phyloP scores from a whole-genome alignment of 2,329 filamentous ascomycete genomes.

The Fusarium redolens region DNA sequence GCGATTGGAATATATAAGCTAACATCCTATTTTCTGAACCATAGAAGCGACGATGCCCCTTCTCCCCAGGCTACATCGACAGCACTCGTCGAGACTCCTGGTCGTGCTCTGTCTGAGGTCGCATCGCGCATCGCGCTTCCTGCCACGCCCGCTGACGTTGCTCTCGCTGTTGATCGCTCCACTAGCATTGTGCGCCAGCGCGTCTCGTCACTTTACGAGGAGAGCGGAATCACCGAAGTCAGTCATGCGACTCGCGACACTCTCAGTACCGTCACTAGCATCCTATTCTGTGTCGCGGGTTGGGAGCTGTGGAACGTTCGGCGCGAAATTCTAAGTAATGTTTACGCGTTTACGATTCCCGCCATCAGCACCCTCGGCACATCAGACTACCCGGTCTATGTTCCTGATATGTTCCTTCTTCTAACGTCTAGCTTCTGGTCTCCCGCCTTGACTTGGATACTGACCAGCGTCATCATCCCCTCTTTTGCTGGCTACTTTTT shows the following conservation, averaged over 20 bases:
- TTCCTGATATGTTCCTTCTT: conserved; percentile 85
- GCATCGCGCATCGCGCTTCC: conserved; percentile 76
- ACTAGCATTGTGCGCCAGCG: conserved; percentile 74
- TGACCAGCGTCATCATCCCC: conserved; percentile 78
- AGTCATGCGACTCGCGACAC: conserved; percentile 74
- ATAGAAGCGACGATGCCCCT: conserved; percentile 46
- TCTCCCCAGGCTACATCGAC: conserved; percentile 52
- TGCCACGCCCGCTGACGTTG: conserved; percentile 82
- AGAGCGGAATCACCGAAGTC: conserved; percentile 73
- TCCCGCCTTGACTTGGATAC: conserved; percentile 79
- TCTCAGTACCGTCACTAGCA: conserved; percentile 77
- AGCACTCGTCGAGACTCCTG: conserved; percentile 61
- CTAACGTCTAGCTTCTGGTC: conserved; percentile 86
- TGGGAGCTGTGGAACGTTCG: conserved; percentile 80
- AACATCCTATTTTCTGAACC: conserved; percentile 12
- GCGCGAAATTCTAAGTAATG: conserved; percentile 75
- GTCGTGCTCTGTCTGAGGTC: conserved; percentile 64
- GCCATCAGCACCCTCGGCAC: conserved; percentile 66
- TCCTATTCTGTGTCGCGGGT: conserved; percentile 74
- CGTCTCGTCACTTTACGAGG: conserved; percentile 71
- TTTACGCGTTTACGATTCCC: conserved; percentile 79
- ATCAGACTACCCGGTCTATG: conserved; percentile 69
- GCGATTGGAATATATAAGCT: conserved; percentile 17
- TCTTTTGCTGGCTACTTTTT: conserved; percentile 85
- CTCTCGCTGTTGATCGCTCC: conserved; percentile 78